Percentiles rank a stretch among this genome's conserved stretches.
These are phyloP conservation scores for Mycena haematopus DNA, from an alignment of 768 basidiomycete species.

Conservation along the genomic window DNA sequence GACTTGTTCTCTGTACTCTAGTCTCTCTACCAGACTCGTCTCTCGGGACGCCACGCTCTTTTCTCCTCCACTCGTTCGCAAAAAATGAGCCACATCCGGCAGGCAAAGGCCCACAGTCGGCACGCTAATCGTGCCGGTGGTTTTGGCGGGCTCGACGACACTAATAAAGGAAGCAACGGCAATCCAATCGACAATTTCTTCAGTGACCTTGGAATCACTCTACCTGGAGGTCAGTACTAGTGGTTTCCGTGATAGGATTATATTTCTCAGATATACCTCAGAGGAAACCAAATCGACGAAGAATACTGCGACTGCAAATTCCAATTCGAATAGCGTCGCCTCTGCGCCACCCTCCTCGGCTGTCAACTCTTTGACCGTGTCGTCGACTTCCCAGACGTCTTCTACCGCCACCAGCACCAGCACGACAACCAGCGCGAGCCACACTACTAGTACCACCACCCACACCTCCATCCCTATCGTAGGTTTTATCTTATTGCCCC, in stretches of 20 bases:
- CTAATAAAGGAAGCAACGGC: no score
- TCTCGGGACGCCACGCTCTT: slow-evolving; percentile 26
- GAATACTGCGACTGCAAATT: no score
- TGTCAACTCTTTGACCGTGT: background rate
- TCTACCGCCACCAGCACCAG: background rate
- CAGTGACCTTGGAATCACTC: no score
- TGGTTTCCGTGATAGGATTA: no score
- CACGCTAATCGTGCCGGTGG: slow-evolving; percentile 24
- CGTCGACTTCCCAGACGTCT: background rate
- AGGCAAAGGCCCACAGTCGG: slow-evolving; percentile 21
- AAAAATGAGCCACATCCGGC: slow-evolving; percentile 23
- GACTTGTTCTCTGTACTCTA: slow-evolving; percentile 11
- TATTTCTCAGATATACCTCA: no score
- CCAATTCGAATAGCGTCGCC: no score
- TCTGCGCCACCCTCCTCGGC: no score
- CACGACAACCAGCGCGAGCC: background rate
- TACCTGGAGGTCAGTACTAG: no score
- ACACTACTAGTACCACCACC: background rate
- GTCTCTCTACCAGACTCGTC: background rate
- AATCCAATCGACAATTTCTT: no score
- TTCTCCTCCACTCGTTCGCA: slow-evolving; percentile 21
- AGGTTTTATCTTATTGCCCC: background rate
- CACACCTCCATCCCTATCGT: background rate
- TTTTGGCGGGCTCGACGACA: background rate
- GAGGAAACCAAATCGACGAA: no score